Conservation (phyloP, 1,284 basidiomycete species). For the Volvariella surrecta region DNA sequence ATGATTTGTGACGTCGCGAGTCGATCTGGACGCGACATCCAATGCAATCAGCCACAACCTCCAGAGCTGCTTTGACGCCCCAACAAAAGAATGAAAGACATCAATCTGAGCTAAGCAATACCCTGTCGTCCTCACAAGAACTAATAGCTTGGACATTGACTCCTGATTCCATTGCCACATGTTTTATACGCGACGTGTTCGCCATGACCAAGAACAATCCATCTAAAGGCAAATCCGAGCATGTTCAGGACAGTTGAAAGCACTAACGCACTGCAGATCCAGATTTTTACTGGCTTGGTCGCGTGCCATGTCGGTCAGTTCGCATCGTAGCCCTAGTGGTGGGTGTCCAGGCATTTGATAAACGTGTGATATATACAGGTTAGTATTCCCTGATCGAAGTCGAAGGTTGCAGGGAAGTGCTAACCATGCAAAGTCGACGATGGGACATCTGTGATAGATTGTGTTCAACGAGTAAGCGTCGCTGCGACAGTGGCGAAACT, state of each 20-base stretch:
- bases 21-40: too few species aligned
- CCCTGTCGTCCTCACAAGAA: conserved; percentile 10
- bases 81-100: background rate
- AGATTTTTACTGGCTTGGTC: conserved; percentile 64
- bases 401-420: too few species aligned
- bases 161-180: conserved; percentile 47
- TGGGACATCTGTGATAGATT: conserved; percentile 62
- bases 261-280: conserved; percentile 17
- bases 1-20: too few species aligned
- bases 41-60: background rate
- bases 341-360: conserved; percentile 51
- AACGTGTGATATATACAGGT: conserved; percentile 50
- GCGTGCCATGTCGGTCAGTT: conserved; percentile 61
- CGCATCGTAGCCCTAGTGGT: conserved; percentile 54
- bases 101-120: background rate
- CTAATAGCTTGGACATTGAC: conserved; percentile 57
- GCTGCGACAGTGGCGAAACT: conserved; percentile 11
- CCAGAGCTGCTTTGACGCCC: background rate
- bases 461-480: conserved; percentile 33
- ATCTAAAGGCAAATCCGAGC: conserved; percentile 23
- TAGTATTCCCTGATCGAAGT: conserved; percentile 12
- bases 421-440: conserved; percentile 63
- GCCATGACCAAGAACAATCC: conserved; percentile 39
- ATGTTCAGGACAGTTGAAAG: conserved; percentile 9
- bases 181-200: conserved; percentile 53